Evolutionary conservation across 108 stramenopile genomes (phyloP), one percentile per base, ranked within the genome.

Genomic region (Cylindrotheca fusiformis): DNA sequence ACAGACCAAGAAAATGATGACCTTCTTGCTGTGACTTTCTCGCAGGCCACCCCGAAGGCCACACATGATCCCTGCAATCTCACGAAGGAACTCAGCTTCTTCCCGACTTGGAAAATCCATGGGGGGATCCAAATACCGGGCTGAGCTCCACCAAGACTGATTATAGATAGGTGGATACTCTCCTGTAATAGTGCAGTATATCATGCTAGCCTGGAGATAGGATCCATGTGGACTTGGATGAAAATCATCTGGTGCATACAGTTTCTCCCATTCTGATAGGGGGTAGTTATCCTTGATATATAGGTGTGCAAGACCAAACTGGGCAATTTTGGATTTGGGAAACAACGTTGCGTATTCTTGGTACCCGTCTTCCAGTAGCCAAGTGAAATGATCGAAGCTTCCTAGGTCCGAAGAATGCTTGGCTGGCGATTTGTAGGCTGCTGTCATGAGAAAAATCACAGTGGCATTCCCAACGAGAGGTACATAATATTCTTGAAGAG

Each of bases 191-290:
- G 83, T 76, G 41, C 65, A 77, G 59, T 77, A 72, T 45, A 90
- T 60, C 2, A 90, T 77, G 54, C 79, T 84, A 3, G 85, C 85
- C 59, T 86, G 72, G 48, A 90, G 60, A 52, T 78, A 80, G 4
- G 88, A 81, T 19, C 88, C 88, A 28, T 77, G 73, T 31, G 81
- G 85, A 64, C 81, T 83, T 25, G 85, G 85, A 66, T 90, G 88
- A 65, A 86, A 85, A 46, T 85, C 69, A 51, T 90, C 88, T 25
- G 22, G 56, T 4, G 74, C 72, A 72, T 86, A 90, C 19, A 90
- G 46, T 28, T 69, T 52, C 50, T 72, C 59, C 87, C 87, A 85
- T 5, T 66, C 53, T 18, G 6, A 4, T 23, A 32, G 3, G 12
- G 32, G 56, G 25, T 67, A 51, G n/a, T 58, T 28, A 14, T 41